Base-by-base conservation (phyloP, 805 yeast genomes). In the Schizosaccharomyces japonicus region DNA sequence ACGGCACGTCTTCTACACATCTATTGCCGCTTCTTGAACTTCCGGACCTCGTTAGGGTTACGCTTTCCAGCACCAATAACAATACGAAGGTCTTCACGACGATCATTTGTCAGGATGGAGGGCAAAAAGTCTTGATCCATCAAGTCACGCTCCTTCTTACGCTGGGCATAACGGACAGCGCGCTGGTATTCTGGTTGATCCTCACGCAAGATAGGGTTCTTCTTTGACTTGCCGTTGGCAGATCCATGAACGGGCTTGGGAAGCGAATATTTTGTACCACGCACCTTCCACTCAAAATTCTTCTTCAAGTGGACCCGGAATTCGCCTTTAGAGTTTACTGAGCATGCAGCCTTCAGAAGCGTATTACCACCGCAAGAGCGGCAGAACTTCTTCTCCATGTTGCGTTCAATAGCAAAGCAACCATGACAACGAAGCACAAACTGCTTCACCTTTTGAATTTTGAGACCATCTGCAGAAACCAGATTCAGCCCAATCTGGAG, bases 371-470 rank as follows among this genome's bases (percentile, higher is more conserved):
- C 99, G 69, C 99, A 90, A 48, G 75, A 71, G 13, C 95, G 80
- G 61, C 99, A 90, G 66, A 90, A 90, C 62, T 84, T 95, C 56
- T 46, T 26, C 30, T n/a, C 17, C 45, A 46, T 34, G 27, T 34
- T 27, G 8, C 28, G 13, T 8, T 15, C 36, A 15, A 34, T 15
- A 17, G 72, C 67, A 72, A 90, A 90, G 65, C 99, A 90, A 0
- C 95, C 99, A 61, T 90, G 95, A 62, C 99, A 90, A 63, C 99
- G 70, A 58, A 81, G 71, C 95, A 87, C 87, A 60, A 82, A 85
- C 65, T 79, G 82, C 60, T 93, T 72, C 30, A 90, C 79, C 59
- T 81, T 73, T 54, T 74, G 78, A 62, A 90, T 85, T 56, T 78
- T 83, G 52, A 76, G 66, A 1, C 85, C 74, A 65, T 73, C 70